These are phyloP conservation scores for Eucalyptus erythrocorys DNA, from an alignment of 345 rosid species.

Conservation along the genomic window DNA sequence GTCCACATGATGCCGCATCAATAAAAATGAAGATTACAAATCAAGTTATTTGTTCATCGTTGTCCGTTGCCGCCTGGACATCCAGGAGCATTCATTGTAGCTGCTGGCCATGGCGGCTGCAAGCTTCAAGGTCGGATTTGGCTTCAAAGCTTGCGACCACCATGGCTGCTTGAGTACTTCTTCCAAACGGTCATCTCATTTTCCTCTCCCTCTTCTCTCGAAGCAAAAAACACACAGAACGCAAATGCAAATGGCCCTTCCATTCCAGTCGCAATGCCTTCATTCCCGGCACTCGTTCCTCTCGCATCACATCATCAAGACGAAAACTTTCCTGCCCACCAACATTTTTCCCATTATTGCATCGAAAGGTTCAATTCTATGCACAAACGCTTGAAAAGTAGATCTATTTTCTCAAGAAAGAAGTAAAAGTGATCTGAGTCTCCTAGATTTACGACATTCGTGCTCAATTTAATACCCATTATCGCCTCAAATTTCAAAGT, in stretches of 20 bases:
- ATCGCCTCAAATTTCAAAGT: conserved; percentile 23
- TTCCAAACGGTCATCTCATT: neutral
- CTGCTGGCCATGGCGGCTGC: neutral
- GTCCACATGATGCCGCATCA: neutral
- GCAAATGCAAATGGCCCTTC: neutral
- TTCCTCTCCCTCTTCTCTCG: neutral
- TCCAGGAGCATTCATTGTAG: neutral
- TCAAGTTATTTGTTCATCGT: neutral
- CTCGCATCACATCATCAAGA: neutral
- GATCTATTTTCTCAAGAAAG: conserved; percentile 7
- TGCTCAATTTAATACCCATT: conserved; percentile 15
- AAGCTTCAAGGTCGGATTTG: too few species aligned
- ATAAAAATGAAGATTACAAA: too few species aligned
- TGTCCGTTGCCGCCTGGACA: neutral
- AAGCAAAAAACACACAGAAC: neutral
- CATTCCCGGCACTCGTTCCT: neutral
- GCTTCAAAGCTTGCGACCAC: neutral
- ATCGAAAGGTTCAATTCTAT: neutral
- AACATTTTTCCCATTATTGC: neutral
- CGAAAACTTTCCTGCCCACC: neutral
- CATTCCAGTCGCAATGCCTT: neutral
- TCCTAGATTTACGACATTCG: neutral
- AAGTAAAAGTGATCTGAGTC: conserved; percentile 10
- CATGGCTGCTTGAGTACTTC: neutral
- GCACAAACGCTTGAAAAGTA: neutral